Evolutionary conservation across 2,329 filamentous ascomycete genomes (phyloP), one percentile per base, ranked within the genome.

Genomic region (Aciculosporium take): DNA sequence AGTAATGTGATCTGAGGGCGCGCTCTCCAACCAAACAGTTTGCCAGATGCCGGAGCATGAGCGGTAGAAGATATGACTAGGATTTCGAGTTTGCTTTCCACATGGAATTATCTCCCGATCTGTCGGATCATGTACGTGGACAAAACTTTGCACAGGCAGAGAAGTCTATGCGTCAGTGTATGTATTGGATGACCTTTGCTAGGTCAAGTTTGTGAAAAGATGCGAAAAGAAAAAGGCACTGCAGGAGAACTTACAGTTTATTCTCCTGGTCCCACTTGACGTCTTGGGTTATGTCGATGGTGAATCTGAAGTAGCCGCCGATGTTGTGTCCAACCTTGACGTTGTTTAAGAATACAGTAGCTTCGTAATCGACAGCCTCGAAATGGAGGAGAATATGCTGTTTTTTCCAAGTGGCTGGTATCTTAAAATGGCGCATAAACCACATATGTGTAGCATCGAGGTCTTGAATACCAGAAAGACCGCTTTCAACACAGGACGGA

Each of bases 1-100:
- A 0, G 69, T 71, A 41, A 84, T 71, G 48, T 77, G 63, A 38
- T 71, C 67, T 0, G 59, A 46, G 0, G 79, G 74, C 0, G 71
- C 76, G n/a, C 71, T 66, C 53, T 81, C 75, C 2, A 85, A 60
- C 80, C 80, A 85, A 0, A 84, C 80, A 15, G 69, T 70, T 53
- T 84, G 80, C 81, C 81, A 85, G 47, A 85, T 84, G 5, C 81
- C 81, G 27, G 76, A 79, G 53, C 79, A 84, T 0, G 81, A 75
- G 0, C 75, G 76, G 54, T 84, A 84, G 56, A 81, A 84, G 45
- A 84, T 84, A 49, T 77, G 72, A 9, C 65, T 68, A 0, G 71
- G 74, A 0, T 57, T 60, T 1, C 69, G 52, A 0, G 69, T 72
- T 54, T 81, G 79, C 54, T 83, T 82, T 46, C 80, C 80, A 33